Evolutionary conservation across 805 yeast genomes (phyloP), one percentile per base, ranked within the genome.

Genomic region (Hermanozyma aechmeae): DNA sequence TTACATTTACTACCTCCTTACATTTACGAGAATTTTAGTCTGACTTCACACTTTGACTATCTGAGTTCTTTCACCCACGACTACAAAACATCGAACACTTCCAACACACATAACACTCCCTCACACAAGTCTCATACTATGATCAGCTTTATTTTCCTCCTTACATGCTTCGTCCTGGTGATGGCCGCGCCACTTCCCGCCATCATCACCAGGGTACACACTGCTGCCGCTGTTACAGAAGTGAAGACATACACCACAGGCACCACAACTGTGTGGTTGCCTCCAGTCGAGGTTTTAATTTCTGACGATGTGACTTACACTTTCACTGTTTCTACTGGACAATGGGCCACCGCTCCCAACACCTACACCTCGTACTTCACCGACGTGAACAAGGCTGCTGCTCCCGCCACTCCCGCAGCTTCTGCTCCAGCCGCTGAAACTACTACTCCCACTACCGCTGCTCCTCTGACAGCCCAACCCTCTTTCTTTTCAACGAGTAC

Each of bases 241-340:
- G 23, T 19, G 4, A 38, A 48, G 13, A 54, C 62, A 12, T 46
- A 52, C 24, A 56, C 61, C 18, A 67, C 73, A 1, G 73, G 69
- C 24, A 65, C 71, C 16, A 58, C 68, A 15, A 68, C 75, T 10
- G 51, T 65, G 13, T 55, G 58, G 38, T 54, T 68, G 34, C 76
- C 77, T 15, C 64, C 74, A 13, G 76, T 72, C 22, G 67, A 70
- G 37, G 50, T 72, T 12, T 54, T 69, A 24, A 61, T 72, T 28
- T 68, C 73, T 6, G 60, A 68, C 43, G 75, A 72, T 27, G 68
- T 55, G 23, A 66, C 73, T 22, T 68, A 59, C 39, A 71, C 77
- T 11, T 43, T 47, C 34, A 73, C 78, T 15, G 46, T 59, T 30
- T 44, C 53, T 25, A 32, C 33, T 6, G 56, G 50, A 14, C 51